Evolutionary conservation across 768 basidiomycete species (phyloP).

Genomic region (Hypsizygus marmoreus): DNA sequence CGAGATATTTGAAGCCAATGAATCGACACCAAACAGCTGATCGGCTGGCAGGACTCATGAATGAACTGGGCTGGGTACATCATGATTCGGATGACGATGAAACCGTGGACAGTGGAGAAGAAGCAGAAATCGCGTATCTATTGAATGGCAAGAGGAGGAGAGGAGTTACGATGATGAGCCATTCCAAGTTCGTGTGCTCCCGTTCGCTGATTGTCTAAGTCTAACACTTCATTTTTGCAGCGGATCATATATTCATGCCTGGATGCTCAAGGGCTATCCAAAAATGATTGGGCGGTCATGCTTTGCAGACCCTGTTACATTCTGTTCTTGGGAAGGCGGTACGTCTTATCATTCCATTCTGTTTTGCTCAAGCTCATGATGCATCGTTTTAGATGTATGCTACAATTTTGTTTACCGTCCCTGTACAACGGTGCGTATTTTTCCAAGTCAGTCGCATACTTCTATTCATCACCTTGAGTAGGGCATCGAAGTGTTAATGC

Average conservation of each 20-base stretch:
- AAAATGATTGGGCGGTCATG: conserved; percentile 73
- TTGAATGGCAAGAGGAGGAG: conserved; percentile 26
- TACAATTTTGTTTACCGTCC: conserved; percentile 86
- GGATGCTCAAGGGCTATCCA: conserved; percentile 83
- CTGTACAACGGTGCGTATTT: conserved; percentile 56
- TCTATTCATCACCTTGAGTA: conserved; percentile 27
- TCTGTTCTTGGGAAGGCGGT: conserved; percentile 96
- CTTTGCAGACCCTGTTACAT: conserved; percentile 89
- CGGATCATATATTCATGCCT: conserved; percentile 83
- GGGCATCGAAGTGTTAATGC: conserved; percentile 80
- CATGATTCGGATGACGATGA: conserved; percentile 18
- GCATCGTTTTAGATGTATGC: conserved; percentile 67
- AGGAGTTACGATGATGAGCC: conserved; percentile 80
- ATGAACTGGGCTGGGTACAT: conserved; percentile 65
- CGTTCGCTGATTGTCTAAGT: background rate
- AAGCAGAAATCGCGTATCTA: conserved; percentile 23
- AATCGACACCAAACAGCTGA: conserved; percentile 59
- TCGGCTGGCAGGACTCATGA: conserved; percentile 57
- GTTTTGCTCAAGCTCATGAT: background rate
- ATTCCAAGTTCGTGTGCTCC: conserved; percentile 72
- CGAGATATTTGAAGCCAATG: conserved; percentile 70
- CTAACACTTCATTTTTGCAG: conserved; percentile 32
- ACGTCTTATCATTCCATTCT: conserved; percentile 24
- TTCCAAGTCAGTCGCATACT: conserved; percentile 4
- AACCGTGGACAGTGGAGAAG: conserved; percentile 27